These are phyloP conservation scores for Cavenderia fasciculata DNA, from an alignment of 78 protist species.

Conservation along the genomic window DNA sequence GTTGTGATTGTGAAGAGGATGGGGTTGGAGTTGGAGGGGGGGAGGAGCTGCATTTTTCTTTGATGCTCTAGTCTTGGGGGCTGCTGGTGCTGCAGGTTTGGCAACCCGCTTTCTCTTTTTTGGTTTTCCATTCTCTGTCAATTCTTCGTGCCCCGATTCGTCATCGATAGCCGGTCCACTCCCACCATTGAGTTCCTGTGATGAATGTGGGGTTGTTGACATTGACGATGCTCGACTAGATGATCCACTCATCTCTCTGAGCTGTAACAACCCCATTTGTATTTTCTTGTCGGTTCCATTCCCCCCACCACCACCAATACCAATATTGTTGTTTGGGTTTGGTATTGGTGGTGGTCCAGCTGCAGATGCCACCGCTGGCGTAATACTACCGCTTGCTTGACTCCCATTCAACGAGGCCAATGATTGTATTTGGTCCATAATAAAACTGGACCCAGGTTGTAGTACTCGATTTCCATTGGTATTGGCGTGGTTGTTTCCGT, in stretches of 20 bases:
- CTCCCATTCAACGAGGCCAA: constrained; percentile 30
- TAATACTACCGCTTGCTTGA: neutral
- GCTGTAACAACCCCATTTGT: constrained; percentile 10
- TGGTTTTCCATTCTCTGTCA: neutral
- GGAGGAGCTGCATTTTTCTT: no score
- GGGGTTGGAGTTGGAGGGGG: no score
- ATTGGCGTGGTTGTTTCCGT: neutral
- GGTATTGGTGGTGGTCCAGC: neutral
- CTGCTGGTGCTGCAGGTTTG: neutral
- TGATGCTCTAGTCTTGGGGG: no score
- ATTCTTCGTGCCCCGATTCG: neutral
- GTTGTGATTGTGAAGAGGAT: no score
- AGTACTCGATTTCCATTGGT: no score
- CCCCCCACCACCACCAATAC: neutral
- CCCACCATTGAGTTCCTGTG: neutral
- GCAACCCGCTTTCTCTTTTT: neutral
- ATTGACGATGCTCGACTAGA: neutral
- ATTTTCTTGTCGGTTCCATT: constrained; percentile 24
- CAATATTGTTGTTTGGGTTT: neutral
- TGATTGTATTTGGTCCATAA: constrained; percentile 25
- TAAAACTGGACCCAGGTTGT: no score
- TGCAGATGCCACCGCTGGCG: neutral
- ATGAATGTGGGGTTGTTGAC: neutral
- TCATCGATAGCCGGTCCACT: neutral
- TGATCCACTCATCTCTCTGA: constrained; percentile 14